Evolutionary conservation across 345 rosid genomes (phyloP), one percentile per base, ranked within the genome.

Genomic region (Noccaea caerulescens): DNA sequence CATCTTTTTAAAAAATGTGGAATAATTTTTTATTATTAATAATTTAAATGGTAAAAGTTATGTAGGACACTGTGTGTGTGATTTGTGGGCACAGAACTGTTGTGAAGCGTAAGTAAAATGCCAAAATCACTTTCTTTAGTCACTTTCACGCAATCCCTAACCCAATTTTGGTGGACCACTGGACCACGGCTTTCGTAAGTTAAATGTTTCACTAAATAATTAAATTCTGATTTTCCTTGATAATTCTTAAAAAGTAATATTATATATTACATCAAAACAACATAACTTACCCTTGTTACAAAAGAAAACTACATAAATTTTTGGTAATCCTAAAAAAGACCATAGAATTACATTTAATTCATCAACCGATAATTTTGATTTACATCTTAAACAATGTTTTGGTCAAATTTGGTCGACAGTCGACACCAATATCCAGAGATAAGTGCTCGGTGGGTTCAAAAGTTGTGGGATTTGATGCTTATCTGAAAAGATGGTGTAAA

Each of bases 391-490:
- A 16, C 55, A 44, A 58, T 6, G 56, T 23, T 20, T 37, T 58
- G 58, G 66, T 69, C 73, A 69, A 58, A 58, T 58, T 37, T 58
- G 50, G 73, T 37, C 42, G 74, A 70, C 51, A 49, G 73, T 37
- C 42, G 74, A 70, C 51, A 49, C 67, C 12, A 38, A 27, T 58
- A 38, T 37, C 20, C 6, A n/a, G 10, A 66, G 10, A 66, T n/a
- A 23, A 38, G 41, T 47, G 25, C 37, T 57, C 8, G 20, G 51
- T 59, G 59, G 58, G n/a, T 58, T 58, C 20, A 25, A 39, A 58
- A 39, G 58, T 69, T 36, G 47, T 58, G 23, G 10, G 41, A 58
- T 69, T 58, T 69, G 32, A 58, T 69, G 58, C 46, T 69, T 47
- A 47, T 49, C 32, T 69, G 50, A 20, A n/a, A 44, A 67, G 41